A percentile compares a stretch with the other conserved stretches of the same genome.
Evolutionary conservation across 2,329 filamentous ascomycete species (phyloP).

Genomic region (Chaetomiaceae sp.): DNA sequence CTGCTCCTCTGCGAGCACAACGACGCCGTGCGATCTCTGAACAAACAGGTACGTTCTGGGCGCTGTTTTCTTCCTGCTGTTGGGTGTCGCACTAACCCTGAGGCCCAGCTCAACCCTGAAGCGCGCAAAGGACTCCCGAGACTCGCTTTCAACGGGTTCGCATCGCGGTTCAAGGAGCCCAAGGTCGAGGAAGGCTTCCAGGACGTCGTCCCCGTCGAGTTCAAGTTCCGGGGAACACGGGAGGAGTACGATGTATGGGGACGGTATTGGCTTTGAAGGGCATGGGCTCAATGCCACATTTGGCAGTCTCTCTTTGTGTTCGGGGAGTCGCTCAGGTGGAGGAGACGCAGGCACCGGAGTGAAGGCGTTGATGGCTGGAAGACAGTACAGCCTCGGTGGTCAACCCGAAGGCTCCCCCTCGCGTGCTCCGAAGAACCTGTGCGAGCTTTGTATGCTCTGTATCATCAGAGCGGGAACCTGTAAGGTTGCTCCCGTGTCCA

Average conservation of each 20-base stretch:
- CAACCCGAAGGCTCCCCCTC: too few relatives aligned
- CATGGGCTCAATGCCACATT: too few relatives aligned
- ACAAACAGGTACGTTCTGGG: constrained; percentile 36
- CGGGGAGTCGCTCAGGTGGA: too few relatives aligned
- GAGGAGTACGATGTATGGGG: constrained; percentile 69
- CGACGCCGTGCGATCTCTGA: constrained; percentile 72
- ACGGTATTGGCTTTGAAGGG: constrained; percentile 66
- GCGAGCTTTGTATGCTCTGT: too few relatives aligned
- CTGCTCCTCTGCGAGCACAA: constrained; percentile 76
- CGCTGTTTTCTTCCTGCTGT: neutral
- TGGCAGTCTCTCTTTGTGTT: too few relatives aligned
- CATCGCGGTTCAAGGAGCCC: constrained; percentile 68
- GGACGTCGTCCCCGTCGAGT: constrained; percentile 71
- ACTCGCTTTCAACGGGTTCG: constrained; percentile 75
- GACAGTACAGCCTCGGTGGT: too few relatives aligned
- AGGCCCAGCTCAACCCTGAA: constrained; percentile 71
- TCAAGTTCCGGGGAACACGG: constrained; percentile 66
- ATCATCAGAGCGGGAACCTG: too few relatives aligned
- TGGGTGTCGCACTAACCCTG: neutral
- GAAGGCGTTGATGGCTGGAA: too few relatives aligned
- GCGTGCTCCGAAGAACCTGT: too few relatives aligned
- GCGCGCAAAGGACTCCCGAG: constrained; percentile 67
- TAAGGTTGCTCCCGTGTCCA: too few relatives aligned
- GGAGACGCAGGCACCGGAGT: too few relatives aligned
- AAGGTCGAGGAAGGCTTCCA: constrained; percentile 73